Base-by-base conservation (phyloP, 2,329 filamentous ascomycete genomes). In the Paraphoma sp. region DNA sequence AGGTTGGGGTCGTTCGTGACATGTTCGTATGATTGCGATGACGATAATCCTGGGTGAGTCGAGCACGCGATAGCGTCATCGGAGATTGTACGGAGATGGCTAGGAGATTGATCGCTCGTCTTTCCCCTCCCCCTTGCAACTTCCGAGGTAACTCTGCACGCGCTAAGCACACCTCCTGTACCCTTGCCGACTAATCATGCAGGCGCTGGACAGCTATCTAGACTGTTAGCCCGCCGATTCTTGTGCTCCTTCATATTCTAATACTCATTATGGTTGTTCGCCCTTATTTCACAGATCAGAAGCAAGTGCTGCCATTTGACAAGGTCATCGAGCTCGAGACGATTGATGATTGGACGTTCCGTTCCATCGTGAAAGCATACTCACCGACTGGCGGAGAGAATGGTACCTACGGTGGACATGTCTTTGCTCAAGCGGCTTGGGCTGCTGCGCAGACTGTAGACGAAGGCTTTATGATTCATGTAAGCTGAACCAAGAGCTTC, bases 361-460 rank as follows among this genome's bases (percentile, higher is more conserved):
- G 76, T 30, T 79, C 76, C 2, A 75, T 70, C 31, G 73, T 76
- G 8, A 74, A 70, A 49, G 75, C 78, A 0, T 83, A 79, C 57
- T 74, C 78, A 10, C 81, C 82, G 0, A 68, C 69, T 12, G 79
- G 43, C n/a, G 50, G 44, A 4, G 18, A 53, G 17, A 42, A 53
- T 42, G 73, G 78, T 12, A 80, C 83, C 0, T 86, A 84, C 68
- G 84, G 84, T 11, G 83, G 84, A 1, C 83, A 86, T 72, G 83
- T 85, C 4, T 86, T 81, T 61, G 81, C 82, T n/a, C 84, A 86
- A 69, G 80, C 83, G 31, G 83, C 81, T 14, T 86, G 82, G 76
- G 84, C 84, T 14, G 84, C 84, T 8, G 80, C 81, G 8, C 81
- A 85, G 57, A 86, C 84, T 1, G 81, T 86, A 11, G 67, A 64